A percentile compares a stretch with the other conserved stretches of the same genome.
Evolutionary conservation across 306 rosid genomes (phyloP).

Genomic region (Glycine latifolia): DNA sequence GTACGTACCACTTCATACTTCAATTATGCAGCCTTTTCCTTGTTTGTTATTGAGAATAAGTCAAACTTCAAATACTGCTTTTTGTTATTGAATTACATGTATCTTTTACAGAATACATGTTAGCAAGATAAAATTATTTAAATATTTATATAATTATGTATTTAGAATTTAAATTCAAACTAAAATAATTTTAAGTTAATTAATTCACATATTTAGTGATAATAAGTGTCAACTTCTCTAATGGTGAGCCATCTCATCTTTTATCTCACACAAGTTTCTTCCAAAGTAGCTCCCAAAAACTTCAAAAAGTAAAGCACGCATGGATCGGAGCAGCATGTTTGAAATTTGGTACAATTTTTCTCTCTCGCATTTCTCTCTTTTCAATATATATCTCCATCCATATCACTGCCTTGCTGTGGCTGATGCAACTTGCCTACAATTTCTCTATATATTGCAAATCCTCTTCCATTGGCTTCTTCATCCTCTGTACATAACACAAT

Average conservation of each 20-base stretch:
- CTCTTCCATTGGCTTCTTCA: conserved; percentile 34
- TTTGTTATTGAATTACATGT: no score
- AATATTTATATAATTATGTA: no score
- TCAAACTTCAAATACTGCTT: no score
- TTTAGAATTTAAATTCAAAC: no score
- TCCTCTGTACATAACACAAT: not conserved
- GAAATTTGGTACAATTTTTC: conserved; percentile 5
- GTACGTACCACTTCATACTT: not conserved
- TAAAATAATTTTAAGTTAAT: no score
- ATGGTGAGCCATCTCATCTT: not conserved
- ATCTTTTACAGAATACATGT: no score
- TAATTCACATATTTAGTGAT: no score
- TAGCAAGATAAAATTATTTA: no score
- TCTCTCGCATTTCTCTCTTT: not conserved
- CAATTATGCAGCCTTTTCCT: not conserved
- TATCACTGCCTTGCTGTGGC: not conserved
- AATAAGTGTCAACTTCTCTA: not conserved
- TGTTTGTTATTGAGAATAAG: not conserved
- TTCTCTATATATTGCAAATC: conserved; percentile 31
- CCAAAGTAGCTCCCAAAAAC: not conserved
- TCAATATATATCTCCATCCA: not conserved
- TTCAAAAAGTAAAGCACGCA: conserved; percentile 14
- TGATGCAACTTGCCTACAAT: conserved; percentile 20
- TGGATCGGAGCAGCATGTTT: conserved; percentile 42
- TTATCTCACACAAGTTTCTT: not conserved